Base-by-base conservation (phyloP, 2,329 filamentous ascomycete genomes). In the Orbilia brochopaga region DNA sequence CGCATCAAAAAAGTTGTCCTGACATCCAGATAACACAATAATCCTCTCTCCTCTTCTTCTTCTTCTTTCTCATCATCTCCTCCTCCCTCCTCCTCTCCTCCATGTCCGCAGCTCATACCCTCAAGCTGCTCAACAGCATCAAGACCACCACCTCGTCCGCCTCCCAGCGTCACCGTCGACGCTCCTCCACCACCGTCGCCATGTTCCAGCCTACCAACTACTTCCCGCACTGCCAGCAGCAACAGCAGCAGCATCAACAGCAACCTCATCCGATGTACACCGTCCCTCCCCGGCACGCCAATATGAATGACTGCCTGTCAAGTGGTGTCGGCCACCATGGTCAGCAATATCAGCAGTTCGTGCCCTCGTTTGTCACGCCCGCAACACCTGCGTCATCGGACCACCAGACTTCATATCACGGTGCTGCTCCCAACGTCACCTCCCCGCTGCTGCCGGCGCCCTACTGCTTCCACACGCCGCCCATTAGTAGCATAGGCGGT, bases 341-440 rank as follows among this genome's bases (percentile, higher is more conserved):
- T 23, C 51, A 60, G 50, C 58, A 57, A 58, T 70, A 70, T 63
- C 67, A 72, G 54, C 67, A 65, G 60, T 72, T 65, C 67, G 40
- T 72, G 10, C 60, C 67, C 13, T 50, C 56, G 67, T 72, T 72
- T 72, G 67, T 72, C 67, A 72, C 67, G 67, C 67, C 67, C 27
- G 61, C 67, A 72, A 72, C 67, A 60, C 67, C 67, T 50, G 67
- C 67, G 67, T 72, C 67, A 72, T 72, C 67, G 60, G 67, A 72
- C 67, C 67, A 65, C 50, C 67, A 72, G 52, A 72, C 67, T 37
- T 65, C 67, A 56, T 72, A 72, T 72, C 67, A 72, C 67, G 67
- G 67, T 55, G 60, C 67, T 42, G 64, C 64, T 51, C 54, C 64
- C 60, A 65, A 13, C 17, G 44, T 48, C 44, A 48, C 19, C 44